Evolutionary conservation across 1,284 basidiomycete species (phyloP), one percentile per base, ranked within the genome.

Genomic region (Cutaneotrichosporon spelunceum): DNA sequence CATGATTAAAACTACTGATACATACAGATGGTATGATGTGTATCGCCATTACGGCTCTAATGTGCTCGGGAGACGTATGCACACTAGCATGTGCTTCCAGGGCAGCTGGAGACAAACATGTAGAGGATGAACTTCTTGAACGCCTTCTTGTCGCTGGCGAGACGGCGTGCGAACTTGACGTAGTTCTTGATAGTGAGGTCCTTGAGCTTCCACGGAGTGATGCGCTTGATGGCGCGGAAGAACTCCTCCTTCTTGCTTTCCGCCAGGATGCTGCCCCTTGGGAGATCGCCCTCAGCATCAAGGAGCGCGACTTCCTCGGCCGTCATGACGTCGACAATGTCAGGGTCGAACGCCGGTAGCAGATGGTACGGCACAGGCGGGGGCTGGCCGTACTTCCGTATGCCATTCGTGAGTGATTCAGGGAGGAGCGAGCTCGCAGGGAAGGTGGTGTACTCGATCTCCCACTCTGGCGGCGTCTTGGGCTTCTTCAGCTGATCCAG

Each of bases 151-250:
- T 86, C 81, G 4, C 70, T 67, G 24, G 84, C 86, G 65, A 93
- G 75, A 70, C 81, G 78, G 66, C 85, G 83, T 62, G 84, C 91
- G 53, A 94, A 81, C 69, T 81, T 81, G 65, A 91, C 79, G 86
- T 90, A 93, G 63, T 86, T 86, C 62, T 82, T 80, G 45, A 95
- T 86, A 61, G 91, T 95, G 81, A 91, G 80, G 75, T 89, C 89
- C 60, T 68, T 73, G 84, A 91, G 80, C 68, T 73, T 79, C 79
- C 88, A 94, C 63, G 87, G 89, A 69, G 85, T 86, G 67, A 84
- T 87, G 77, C 82, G 84, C 68, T 83, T 83, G 78, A 78, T 48
- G 27, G 64, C 67, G 53, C 69, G 63, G 24, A 70, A 58, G 56
- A 74, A 75, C 56, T 64, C 66, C 21, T 56, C 63, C 60, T 54